These are phyloP conservation scores for Middelhovenomyces tepae DNA, from an alignment of 805 yeast species.

Conservation along the genomic window DNA sequence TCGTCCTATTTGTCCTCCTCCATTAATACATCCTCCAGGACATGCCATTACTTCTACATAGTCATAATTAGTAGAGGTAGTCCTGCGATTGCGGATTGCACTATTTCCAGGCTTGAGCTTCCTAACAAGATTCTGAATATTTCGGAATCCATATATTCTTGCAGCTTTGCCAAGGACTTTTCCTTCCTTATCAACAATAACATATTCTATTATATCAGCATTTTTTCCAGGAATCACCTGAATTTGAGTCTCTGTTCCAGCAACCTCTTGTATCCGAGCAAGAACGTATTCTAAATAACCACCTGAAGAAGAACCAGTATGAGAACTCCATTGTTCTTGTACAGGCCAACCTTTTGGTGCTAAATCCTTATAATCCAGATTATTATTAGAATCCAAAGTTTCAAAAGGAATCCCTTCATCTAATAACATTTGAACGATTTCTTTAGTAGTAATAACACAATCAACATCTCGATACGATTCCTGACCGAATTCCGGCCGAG, in stretches of 20 bases:
- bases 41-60: slow-evolving; percentile 97
- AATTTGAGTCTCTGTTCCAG: slow-evolving; percentile 27
- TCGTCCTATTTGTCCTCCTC: slow-evolving; percentile 79
- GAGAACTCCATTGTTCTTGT: slow-evolving; percentile 58
- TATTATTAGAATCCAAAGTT: slow-evolving; percentile 7
- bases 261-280: slow-evolving; percentile 12
- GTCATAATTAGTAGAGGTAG: slow-evolving; percentile 42
- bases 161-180: slow-evolving; percentile 47
- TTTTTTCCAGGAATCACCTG: slow-evolving; percentile 52
- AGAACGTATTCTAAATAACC: slow-evolving; percentile 77
- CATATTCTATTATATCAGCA: slow-evolving; percentile 63
- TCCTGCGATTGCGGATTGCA: slow-evolving; percentile 9
- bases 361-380: slow-evolving; percentile 7
- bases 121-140: slow-evolving; percentile 88
- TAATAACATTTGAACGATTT: slow-evolving; percentile 62
- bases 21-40: slow-evolving; percentile 95
- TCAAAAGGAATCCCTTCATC: slow-evolving; percentile 34
- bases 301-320: slow-evolving; percentile 78
- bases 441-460: slow-evolving; percentile 89
- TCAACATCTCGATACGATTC: slow-evolving; percentile 58
- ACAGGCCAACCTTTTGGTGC: slow-evolving; percentile 63
- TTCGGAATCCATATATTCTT: slow-evolving; percentile 83
- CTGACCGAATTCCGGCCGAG: slow-evolving; percentile 57
- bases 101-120: slow-evolving; percentile 47
- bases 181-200: slow-evolving; percentile 35